Evolutionary conservation across 495 filamentous ascomycete genomes (phyloP), one percentile per base, ranked within the genome.

Genomic region (Apodospora peruviana): DNA sequence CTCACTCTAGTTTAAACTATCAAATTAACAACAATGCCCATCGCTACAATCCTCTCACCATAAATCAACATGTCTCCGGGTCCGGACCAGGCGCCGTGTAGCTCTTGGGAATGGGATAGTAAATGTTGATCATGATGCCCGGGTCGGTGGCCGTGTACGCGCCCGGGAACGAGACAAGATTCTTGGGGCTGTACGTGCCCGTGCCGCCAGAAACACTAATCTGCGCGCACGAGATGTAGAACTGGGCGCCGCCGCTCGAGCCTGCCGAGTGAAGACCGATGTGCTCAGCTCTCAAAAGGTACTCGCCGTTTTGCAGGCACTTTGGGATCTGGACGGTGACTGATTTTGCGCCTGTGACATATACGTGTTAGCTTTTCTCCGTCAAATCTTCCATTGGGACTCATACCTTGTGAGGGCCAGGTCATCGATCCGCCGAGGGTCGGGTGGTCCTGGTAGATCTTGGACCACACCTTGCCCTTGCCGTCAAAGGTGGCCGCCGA

Each of bases 281-380:
- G 50, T 80, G 77, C 65, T 83, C 81, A 19, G 75, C 72, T 8
- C 79, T 72, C 38, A 83, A 62, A 16, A 85, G 74, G 61, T 84
- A 84, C 39, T 80, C 72, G 43, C 79, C 79, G 29, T 73, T 59
- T 3, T 70, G 67, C 5, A 79, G 64, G 40, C 69, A 70, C 27
- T 68, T 58, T 24, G 77, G 78, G 45, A 80, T 72, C 16, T 47
- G 69, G 50, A 80, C 71, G 44, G 61, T 53, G 43, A 80, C 54
- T 17, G 59, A 49, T 1, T 50, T 11, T 19, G 59, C 58, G 43
- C 67, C 69, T 55, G 32, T 32, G 4, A 12, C 25, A 12, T 2
- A 14, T 1, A 42, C 20, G 14, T 11, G 12, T 10, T 11, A 11
- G 7, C 0, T 42, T 20, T 42, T n/a, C n/a, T n/a, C n/a, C n/a